These are phyloP conservation scores for Aspergillus fumigatiaffinis DNA, from an alignment of 2,329 filamentous ascomycete species.

Conservation along the genomic window DNA sequence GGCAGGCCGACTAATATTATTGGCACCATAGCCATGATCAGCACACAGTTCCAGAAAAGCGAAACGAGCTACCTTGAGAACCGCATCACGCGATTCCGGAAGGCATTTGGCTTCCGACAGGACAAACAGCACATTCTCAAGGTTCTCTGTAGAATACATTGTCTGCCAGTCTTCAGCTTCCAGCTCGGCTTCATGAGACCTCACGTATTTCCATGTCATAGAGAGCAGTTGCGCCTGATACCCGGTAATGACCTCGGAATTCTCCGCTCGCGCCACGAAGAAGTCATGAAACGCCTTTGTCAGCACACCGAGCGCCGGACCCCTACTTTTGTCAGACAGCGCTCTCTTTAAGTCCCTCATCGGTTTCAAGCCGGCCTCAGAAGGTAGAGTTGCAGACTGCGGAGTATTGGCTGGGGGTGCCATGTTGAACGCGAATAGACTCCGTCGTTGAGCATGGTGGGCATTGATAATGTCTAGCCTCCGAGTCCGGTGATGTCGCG, in stretches of 20 bases:
- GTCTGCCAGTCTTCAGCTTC: constrained; percentile 30
- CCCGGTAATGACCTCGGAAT: constrained; percentile 55
- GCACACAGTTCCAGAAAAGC: constrained; percentile 36
- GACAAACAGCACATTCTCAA: constrained; percentile 40
- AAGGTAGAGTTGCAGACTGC: constrained; percentile 57
- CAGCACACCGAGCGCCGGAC: constrained; percentile 61
- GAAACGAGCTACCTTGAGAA: constrained; percentile 39
- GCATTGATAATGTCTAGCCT: constrained; percentile 23
- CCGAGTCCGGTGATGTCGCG: constrained; percentile 28
- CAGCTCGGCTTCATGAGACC: constrained; percentile 32
- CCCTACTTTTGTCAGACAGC: constrained; percentile 59
- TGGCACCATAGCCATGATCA: constrained; percentile 40
- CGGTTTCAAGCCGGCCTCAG: constrained; percentile 58
- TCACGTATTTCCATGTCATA: constrained; percentile 60
- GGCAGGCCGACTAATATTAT: constrained; percentile 33
- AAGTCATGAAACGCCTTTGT: constrained; percentile 62
- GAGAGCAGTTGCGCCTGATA: constrained; percentile 61
- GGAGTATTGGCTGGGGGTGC: constrained; percentile 47
- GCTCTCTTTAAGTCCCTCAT: constrained; percentile 66
- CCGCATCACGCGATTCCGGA: constrained; percentile 33
- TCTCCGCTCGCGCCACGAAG: constrained; percentile 53
- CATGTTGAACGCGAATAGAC: constrained; percentile 31
- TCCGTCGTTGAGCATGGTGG: constrained; percentile 35
- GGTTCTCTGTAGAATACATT: constrained; percentile 37
- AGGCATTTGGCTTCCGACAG: constrained; percentile 33